A percentile compares a stretch with the other conserved stretches of the same genome.
Evolutionary conservation across 352 stramenopile species (phyloP).

Genomic region (Phytophthora litchii): DNA sequence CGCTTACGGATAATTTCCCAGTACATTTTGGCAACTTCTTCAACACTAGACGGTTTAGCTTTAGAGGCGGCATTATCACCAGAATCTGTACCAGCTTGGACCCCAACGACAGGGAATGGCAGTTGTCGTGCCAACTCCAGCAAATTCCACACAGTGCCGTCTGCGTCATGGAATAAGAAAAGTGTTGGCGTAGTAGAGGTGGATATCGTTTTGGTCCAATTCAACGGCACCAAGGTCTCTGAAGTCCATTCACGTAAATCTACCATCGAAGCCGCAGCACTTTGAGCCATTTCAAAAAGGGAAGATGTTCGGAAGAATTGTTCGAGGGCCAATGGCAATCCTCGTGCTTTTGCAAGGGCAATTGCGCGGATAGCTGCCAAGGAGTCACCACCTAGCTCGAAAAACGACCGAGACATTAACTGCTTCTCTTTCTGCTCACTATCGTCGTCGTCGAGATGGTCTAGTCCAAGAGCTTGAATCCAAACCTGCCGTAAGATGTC

Average conservation of each 20-base stretch:
- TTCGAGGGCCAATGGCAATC: slow-evolving; percentile 48
- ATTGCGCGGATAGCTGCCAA: slow-evolving; percentile 71
- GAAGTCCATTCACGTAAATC: slow-evolving; percentile 16
- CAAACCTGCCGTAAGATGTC: slow-evolving; percentile 59
- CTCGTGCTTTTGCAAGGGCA: slow-evolving; percentile 53
- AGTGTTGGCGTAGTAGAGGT: slow-evolving; percentile 15
- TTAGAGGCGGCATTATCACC: background rate
- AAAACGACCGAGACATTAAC: slow-evolving; percentile 49
- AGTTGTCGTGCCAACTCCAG: slow-evolving; percentile 50
- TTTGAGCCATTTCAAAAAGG: slow-evolving; percentile 46
- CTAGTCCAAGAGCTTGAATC: slow-evolving; percentile 49
- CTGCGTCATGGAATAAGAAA: slow-evolving; percentile 62
- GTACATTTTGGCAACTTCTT: slow-evolving; percentile 45
- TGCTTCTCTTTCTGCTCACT: slow-evolving; percentile 16
- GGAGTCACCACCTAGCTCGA: slow-evolving; percentile 73
- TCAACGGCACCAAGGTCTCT: slow-evolving; percentile 42
- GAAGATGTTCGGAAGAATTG: slow-evolving; percentile 49
- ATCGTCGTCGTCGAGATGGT: slow-evolving; percentile 15
- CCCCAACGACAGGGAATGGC: slow-evolving; percentile 41
- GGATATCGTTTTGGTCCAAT: slow-evolving; percentile 25
- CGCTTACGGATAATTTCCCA: slow-evolving; percentile 39
- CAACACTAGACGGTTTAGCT: slow-evolving; percentile 22
- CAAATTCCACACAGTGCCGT: slow-evolving; percentile 66
- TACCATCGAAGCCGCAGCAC: slow-evolving; percentile 17
- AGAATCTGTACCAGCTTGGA: slow-evolving; percentile 32